phyloP scores from a whole-genome alignment of 1,139 yeast genomes.

The Hyphopichia burtonii region DNA sequence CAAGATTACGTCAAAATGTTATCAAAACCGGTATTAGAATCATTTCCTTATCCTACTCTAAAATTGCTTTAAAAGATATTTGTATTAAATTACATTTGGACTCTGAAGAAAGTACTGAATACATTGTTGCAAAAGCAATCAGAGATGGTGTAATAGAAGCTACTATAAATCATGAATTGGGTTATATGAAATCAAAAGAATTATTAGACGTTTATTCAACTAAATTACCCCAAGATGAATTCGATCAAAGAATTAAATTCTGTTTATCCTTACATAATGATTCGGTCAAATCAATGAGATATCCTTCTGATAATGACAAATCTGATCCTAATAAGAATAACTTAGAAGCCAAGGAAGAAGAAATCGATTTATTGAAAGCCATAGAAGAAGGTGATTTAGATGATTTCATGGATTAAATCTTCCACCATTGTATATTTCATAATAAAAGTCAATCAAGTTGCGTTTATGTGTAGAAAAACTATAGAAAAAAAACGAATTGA shows the following conservation, averaged over 20 bases:
- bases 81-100: constrained; percentile 91
- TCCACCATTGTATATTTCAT: neutral
- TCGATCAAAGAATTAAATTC: constrained; percentile 91
- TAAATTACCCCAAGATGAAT: constrained; percentile 79
- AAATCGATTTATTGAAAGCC: constrained; percentile 46
- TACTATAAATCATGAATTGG: constrained; percentile 83
- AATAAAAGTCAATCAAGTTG: too few species aligned
- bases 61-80: constrained; percentile 83
- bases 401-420: constrained; percentile 44
- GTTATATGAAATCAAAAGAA: constrained; percentile 90
- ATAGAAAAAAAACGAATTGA: too few species aligned
- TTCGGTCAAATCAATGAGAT: constrained; percentile 93
- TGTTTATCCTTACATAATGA: constrained; percentile 91
- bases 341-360: constrained; percentile 40
- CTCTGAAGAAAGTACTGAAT: constrained; percentile 94
- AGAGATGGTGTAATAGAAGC: constrained; percentile 98
- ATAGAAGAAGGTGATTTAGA: constrained; percentile 52
- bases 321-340: constrained; percentile 23
- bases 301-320: constrained; percentile 55
- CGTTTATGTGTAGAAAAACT: too few species aligned
- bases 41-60: constrained; percentile 87
- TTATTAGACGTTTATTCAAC: constrained; percentile 86
- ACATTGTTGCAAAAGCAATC: constrained; percentile 93
- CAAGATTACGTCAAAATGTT: constrained; percentile 92
- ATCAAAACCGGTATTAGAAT: constrained; percentile 97